Evolutionary conservation across 139 green algal species (phyloP).

Genomic region (Pleodorina starrii): DNA sequence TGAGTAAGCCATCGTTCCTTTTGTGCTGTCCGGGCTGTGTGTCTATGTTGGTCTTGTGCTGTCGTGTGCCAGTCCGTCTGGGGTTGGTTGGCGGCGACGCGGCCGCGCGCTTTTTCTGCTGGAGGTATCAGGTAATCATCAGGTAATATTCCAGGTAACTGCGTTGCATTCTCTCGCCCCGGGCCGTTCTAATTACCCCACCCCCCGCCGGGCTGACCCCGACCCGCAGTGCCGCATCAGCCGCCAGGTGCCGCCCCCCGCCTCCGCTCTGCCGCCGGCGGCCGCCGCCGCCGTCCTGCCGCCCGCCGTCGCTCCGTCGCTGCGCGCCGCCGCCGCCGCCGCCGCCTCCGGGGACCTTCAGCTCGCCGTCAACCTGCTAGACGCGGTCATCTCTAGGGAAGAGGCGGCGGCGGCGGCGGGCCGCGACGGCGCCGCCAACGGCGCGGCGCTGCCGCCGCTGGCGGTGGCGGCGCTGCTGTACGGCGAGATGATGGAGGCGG

Average conservation of each 20-base stretch:
- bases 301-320: background rate
- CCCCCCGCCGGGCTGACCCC: no score
- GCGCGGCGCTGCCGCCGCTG: background rate
- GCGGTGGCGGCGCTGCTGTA: conserved; percentile 54
- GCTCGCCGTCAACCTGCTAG: background rate
- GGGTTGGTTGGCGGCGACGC: no score
- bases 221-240: conserved; percentile 31
- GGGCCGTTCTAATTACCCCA: no score
- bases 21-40: no score
- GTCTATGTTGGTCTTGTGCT: no score
- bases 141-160: no score
- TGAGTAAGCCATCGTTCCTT: no score
- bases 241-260: conserved; percentile 8
- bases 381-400: conserved; percentile 10
- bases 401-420: conserved; percentile 16
- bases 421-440: conserved; percentile 4
- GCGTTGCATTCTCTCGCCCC: no score
- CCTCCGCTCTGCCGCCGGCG: background rate
- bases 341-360: background rate
- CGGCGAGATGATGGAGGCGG: conserved; percentile 40
- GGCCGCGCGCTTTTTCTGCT: no score
- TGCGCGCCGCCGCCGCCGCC: background rate
- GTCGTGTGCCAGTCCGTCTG: no score
- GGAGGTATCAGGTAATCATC: no score
- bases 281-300: conserved; percentile 14